These are phyloP conservation scores for Incumbomyces lentus DNA, from an alignment of 2,329 filamentous ascomycete genomes.

Conservation along the genomic window DNA sequence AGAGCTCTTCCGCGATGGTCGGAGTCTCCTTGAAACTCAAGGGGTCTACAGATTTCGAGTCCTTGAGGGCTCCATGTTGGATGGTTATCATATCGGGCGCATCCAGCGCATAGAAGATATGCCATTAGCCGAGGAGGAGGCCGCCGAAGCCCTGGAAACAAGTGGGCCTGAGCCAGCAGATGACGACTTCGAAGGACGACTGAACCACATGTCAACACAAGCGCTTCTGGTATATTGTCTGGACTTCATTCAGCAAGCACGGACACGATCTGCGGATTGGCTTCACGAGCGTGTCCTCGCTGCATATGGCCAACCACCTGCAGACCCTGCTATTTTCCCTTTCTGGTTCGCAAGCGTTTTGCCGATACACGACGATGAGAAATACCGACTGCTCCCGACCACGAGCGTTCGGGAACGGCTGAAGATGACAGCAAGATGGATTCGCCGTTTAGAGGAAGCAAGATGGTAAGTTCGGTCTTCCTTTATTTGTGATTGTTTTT, in stretches of 20 bases:
- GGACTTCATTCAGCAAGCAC: constrained; percentile 60
- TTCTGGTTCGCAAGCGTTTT: constrained; percentile 86
- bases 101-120: constrained; percentile 73
- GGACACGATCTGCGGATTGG: constrained; percentile 60
- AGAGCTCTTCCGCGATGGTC: constrained; percentile 65
- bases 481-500: not conserved
- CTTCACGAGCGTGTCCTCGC: constrained; percentile 59
- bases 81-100: constrained; percentile 69
- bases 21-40: constrained; percentile 68
- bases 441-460: constrained; percentile 56
- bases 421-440: constrained; percentile 75
- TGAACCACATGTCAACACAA: constrained; percentile 57
- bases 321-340: constrained; percentile 66
- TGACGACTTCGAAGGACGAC: constrained; percentile 23
- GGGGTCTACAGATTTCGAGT: constrained; percentile 71
- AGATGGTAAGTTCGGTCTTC: constrained; percentile 50
- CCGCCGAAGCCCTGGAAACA: constrained; percentile 60
- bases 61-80: constrained; percentile 50
- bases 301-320: constrained; percentile 67
- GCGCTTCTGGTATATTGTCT: constrained; percentile 56
- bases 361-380: constrained; percentile 66
- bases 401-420: constrained; percentile 69
- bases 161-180: constrained; percentile 27
- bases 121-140: constrained; percentile 69
- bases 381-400: constrained; percentile 63